phyloP scores from a whole-genome alignment of 768 basidiomycete genomes.

The Holtermannia corniformis region DNA sequence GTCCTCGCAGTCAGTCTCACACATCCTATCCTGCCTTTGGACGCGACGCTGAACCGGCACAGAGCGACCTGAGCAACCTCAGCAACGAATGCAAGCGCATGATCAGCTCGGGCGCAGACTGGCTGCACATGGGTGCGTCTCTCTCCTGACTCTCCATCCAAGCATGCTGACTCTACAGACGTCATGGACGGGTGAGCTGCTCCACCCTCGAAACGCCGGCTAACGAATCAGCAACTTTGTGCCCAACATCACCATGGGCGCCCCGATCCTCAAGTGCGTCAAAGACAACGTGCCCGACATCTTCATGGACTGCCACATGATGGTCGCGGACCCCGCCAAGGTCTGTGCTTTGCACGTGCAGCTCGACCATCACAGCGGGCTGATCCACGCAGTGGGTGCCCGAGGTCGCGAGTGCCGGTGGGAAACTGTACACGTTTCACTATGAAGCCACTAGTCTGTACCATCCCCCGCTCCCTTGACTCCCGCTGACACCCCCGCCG shows the following conservation, averaged over 20 bases:
- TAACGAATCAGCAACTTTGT: slow-evolving; percentile 70
- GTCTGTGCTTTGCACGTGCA: slow-evolving; percentile 43
- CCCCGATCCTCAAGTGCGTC: slow-evolving; percentile 77
- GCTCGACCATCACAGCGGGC: background rate
- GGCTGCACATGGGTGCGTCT: slow-evolving; percentile 88
- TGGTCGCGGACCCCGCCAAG: slow-evolving; percentile 89
- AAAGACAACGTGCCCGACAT: slow-evolving; percentile 80
- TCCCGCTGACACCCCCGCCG: background rate
- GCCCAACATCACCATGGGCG: slow-evolving; percentile 96
- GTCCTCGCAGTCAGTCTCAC: slow-evolving; percentile 59
- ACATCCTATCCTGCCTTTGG: background rate
- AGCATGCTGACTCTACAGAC: slow-evolving; percentile 48
- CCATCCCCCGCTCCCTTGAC: background rate
- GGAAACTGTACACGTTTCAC: slow-evolving; percentile 92
- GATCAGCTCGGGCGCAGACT: slow-evolving; percentile 87
- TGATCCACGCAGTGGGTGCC: slow-evolving; percentile 68
- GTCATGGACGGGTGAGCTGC: slow-evolving; percentile 85
- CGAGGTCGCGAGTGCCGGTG: slow-evolving; percentile 91
- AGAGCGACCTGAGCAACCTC: slow-evolving; percentile 88
- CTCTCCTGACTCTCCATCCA: background rate
- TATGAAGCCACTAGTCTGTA: slow-evolving; percentile 77
- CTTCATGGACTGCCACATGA: slow-evolving; percentile 99
- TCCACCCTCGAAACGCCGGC: background rate
- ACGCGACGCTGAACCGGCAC: background rate
- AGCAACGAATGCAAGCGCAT: slow-evolving; percentile 92